Base-by-base conservation (phyloP, 139 green algal species). In the Protoeuglena noctilucae region DNA sequence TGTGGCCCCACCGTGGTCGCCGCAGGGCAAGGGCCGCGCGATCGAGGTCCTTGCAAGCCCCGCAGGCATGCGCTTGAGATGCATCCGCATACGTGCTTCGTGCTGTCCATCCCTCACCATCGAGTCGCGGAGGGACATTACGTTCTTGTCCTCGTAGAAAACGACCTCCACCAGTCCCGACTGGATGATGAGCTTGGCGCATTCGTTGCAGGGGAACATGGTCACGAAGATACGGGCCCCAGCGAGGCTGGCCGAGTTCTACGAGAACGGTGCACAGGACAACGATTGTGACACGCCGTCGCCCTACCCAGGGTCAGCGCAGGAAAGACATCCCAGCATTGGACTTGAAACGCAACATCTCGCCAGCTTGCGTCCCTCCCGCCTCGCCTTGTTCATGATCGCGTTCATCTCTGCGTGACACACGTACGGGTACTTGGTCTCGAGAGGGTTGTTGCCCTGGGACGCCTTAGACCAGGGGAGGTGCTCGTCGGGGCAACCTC, bases 181-280 rank as follows among this genome's bases (percentile, higher is more conserved):
- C 65, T 97, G 89, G 40, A 98, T 97, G 51, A 98, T 79, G 39
- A 98, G 75, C 75, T 98, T 98, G 51, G 91, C 84, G 71, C 91
- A 98, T 70, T 98, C 90, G 58, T 95, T 95, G 83, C 91, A 98
- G 2, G 91, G 91, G 54, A 95, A 96, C 76, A 98, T 88, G 22
- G 91, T 98, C 19, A 98, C 91, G 62, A 92, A 98, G 9, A 98
- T 72, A 12, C 61, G 75, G 58, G 76, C 66, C 5, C 73, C 69
- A 7, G 34, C 40, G 23, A 89, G 63, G 17, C 63, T 73, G 4
- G 76, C 72, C 7, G 70, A 73, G 60, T 95, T 95, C 48, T n/a
- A n/a, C n/a, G n/a, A n/a, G n/a, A n/a, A n/a, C n/a, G n/a, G n/a
- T n/a, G n/a, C n/a, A n/a, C n/a, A n/a, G n/a, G n/a, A n/a, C n/a